Evolutionary conservation across 805 yeast genomes (phyloP).

Genomic region (Lipomyces starkeyi): DNA sequence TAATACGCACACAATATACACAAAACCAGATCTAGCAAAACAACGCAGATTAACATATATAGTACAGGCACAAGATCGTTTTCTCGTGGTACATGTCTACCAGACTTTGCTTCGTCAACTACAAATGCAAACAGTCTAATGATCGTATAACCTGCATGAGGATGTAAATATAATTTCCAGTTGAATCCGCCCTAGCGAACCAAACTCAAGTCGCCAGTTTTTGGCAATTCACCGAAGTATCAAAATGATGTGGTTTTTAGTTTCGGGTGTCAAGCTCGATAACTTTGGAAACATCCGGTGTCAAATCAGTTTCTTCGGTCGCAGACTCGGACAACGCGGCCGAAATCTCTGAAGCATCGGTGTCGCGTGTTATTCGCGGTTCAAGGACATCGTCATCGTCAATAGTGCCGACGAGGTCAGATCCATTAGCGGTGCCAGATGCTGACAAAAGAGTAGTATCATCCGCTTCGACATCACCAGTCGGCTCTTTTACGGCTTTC

Average conservation of each 20-base stretch:
- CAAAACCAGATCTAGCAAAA: background rate
- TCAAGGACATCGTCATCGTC: background rate
- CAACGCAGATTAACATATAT: background rate
- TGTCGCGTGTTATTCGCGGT: constrained; percentile 15
- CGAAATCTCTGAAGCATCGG: constrained; percentile 10
- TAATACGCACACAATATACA: background rate
- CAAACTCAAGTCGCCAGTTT: too few species aligned
- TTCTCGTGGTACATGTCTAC: background rate
- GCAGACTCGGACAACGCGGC: constrained; percentile 9
- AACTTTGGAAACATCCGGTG: constrained; percentile 12
- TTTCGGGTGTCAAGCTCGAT: constrained; percentile 13
- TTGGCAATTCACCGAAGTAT: background rate
- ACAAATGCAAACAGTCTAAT: background rate
- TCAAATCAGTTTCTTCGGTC: background rate
- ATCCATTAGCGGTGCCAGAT: background rate
- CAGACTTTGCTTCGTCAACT: background rate
- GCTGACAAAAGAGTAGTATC: background rate
- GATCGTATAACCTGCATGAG: background rate
- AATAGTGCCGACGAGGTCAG: background rate
- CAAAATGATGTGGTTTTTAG: background rate
- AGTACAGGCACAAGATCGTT: background rate
- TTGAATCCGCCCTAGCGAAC: too few species aligned
- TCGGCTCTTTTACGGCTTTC: background rate
- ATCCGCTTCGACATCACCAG: background rate
- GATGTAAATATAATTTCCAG: background rate